These are phyloP conservation scores for Wickerhamomyces hampshirensis DNA, from an alignment of 805 yeast genomes.

Conservation along the genomic window DNA sequence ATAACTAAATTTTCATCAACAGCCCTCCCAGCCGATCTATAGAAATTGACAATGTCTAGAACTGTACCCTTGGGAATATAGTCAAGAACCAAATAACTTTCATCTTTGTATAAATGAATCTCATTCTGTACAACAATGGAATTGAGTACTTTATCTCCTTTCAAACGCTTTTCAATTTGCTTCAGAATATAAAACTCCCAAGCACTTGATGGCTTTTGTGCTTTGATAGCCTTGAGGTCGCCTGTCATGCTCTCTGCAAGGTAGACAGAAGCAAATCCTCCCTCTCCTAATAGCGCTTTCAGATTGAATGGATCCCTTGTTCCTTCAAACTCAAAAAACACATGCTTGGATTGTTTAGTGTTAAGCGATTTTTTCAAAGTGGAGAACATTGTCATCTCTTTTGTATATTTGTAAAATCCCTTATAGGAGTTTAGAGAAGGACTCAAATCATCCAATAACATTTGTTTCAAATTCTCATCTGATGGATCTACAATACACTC, in stretches of 20 bases:
- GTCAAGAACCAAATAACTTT: conserved; percentile 23
- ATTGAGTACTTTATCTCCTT: conserved; percentile 21
- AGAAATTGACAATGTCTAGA: conserved; percentile 57
- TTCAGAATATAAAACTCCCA: conserved; percentile 82
- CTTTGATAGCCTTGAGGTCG: conserved; percentile 59
- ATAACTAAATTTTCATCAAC: conserved; percentile 61
- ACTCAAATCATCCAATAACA: conserved; percentile 33
- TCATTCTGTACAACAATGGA: conserved; percentile 48
- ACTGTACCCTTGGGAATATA: conserved; percentile 60
- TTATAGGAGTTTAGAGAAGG: conserved; percentile 31
- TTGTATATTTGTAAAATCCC: conserved; percentile 29
- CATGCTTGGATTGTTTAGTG: conserved; percentile 24
- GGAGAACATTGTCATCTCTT: conserved; percentile 30
- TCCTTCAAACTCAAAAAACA: conserved; percentile 40
- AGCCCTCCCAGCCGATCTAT: conserved; percentile 29
- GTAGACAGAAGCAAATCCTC: conserved; percentile 78
- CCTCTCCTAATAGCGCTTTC: conserved; percentile 61
- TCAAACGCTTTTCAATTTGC: conserved; percentile 44
- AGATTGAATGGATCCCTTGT: conserved; percentile 44
- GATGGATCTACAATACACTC: conserved; percentile 38
- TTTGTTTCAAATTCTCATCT: conserved; percentile 34
- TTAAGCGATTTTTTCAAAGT: conserved; percentile 32
- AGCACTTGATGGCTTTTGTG: conserved; percentile 59
- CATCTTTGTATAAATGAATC: conserved; percentile 36
- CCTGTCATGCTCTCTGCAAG: conserved; percentile 60